Conservation (phyloP, 1,139 yeast species). For the Sugiyamaella castrensis region DNA sequence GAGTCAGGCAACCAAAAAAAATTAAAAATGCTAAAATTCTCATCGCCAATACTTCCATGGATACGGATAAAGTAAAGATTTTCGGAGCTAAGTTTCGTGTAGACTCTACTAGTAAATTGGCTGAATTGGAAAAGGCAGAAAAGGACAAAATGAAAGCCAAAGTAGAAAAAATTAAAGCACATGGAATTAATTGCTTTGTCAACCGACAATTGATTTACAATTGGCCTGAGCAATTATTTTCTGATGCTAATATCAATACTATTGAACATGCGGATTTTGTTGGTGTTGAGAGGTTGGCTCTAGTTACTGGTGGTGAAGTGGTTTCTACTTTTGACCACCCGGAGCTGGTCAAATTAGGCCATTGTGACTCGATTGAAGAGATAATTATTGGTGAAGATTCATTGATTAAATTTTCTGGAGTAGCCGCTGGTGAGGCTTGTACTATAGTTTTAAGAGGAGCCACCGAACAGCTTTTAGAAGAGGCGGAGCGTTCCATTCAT, state of each 20-base stretch:
- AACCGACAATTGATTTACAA: constrained; percentile 96
- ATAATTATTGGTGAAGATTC: constrained; percentile 88
- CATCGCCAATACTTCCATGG: constrained; percentile 95
- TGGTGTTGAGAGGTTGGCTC: constrained; percentile 93
- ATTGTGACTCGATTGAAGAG: constrained; percentile 88
- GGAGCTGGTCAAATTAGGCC: constrained; percentile 78
- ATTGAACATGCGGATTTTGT: constrained; percentile 99
- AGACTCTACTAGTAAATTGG: constrained; percentile 90
- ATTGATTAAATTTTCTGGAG: constrained; percentile 85
- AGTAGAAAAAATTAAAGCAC: constrained; percentile 80
- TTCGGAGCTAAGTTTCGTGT: constrained; percentile 98
- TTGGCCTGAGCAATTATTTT: constrained; percentile 93
- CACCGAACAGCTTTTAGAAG: constrained; percentile 92
- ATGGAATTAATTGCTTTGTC: constrained; percentile 83
- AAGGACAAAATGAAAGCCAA: constrained; percentile 87
- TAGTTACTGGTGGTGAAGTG: constrained; percentile 98
- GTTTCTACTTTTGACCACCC: constrained; percentile 95
- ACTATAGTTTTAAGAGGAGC: constrained; percentile 96
- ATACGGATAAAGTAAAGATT: constrained; percentile 93
- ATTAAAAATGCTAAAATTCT: constrained; percentile 81
- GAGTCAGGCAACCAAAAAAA: constrained; percentile 88
- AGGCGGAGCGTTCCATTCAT: constrained; percentile 95
- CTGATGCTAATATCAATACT: constrained; percentile 83
- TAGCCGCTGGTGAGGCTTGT: constrained; percentile 95
- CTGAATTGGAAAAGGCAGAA: constrained; percentile 95